Evolutionary conservation across 352 stramenopile genomes (phyloP).

Genomic region (Globisporangium sylvaticum): DNA sequence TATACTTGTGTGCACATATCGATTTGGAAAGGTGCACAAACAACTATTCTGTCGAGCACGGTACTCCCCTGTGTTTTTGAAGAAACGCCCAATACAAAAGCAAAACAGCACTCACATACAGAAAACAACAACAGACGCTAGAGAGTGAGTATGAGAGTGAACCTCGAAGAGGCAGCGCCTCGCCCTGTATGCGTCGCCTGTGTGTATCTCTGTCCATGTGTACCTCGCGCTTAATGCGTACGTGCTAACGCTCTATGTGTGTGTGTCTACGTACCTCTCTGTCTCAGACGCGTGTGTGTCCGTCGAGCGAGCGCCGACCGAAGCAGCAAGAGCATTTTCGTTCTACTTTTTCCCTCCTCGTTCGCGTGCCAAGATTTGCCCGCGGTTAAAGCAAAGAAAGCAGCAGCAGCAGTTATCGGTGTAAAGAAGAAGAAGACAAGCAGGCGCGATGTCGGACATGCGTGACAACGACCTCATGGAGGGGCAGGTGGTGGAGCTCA

Average conservation of each 20-base stretch:
- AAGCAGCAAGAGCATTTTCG: background rate
- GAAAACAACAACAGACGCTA: background rate
- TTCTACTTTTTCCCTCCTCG: background rate
- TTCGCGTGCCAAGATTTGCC: constrained; percentile 1
- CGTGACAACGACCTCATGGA: constrained; percentile 47
- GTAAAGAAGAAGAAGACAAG: background rate
- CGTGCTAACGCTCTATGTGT: background rate
- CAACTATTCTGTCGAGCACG: background rate
- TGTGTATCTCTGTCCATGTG: background rate
- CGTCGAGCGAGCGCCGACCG: background rate
- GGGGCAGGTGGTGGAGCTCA: constrained; percentile 84
- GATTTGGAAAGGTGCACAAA: too few species aligned
- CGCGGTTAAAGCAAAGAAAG: background rate
- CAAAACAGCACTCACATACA: background rate
- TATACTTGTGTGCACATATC: too few species aligned
- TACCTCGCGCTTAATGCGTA: background rate
- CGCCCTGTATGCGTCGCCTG: background rate
- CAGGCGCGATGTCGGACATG: constrained; percentile 10
- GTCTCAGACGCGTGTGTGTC: background rate
- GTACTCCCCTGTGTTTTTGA: background rate
- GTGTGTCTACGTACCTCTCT: background rate
- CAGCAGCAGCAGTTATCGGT: background rate
- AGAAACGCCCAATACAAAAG: background rate
- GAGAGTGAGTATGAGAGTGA: background rate
- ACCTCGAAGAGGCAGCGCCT: background rate